These are phyloP conservation scores for Pyracantha coccinea DNA, from an alignment of 331 rosid species.

Conservation along the genomic window DNA sequence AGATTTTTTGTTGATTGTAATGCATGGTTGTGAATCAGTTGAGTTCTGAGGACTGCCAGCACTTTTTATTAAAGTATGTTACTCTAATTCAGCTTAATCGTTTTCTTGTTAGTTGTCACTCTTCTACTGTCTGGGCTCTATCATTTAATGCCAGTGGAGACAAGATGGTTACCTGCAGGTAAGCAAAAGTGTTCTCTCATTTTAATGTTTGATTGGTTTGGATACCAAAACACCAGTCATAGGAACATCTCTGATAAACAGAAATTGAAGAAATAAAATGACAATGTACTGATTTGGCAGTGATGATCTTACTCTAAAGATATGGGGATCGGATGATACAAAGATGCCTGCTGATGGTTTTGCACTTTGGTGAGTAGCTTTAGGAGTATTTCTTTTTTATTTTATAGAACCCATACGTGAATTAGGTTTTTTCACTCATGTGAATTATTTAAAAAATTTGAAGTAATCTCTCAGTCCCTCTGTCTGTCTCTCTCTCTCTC, in stretches of 20 bases:
- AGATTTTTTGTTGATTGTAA: not conserved
- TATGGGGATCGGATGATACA: conserved; percentile 59
- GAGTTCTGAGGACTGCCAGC: not conserved
- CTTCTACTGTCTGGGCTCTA: conserved; percentile 82
- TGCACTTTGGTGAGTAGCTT: conserved; percentile 58
- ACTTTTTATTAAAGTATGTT: not conserved
- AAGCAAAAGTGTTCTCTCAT: conserved; percentile 6
- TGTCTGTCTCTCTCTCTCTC: not conserved
- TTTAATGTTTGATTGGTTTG: not conserved
- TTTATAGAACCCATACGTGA: not conserved
- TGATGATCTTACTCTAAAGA: conserved; percentile 73
- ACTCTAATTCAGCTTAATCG: conserved; percentile 4
- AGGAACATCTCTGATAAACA: not conserved
- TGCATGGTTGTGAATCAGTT: not conserved
- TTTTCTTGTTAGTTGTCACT: conserved; percentile 62
- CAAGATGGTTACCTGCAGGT: conserved; percentile 87
- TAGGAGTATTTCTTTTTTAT: not conserved
- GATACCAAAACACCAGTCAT: not conserved
- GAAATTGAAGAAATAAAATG: not conserved
- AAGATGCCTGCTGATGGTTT: conserved; percentile 45
- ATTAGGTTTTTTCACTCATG: not conserved
- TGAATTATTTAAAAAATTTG: not conserved
- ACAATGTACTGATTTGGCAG: conserved; percentile 30
- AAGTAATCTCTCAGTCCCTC: not conserved
- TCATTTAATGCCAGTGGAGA: conserved; percentile 67